Evolutionary conservation across 805 yeast species (phyloP).

Genomic region (Jamesozyma piceae): DNA sequence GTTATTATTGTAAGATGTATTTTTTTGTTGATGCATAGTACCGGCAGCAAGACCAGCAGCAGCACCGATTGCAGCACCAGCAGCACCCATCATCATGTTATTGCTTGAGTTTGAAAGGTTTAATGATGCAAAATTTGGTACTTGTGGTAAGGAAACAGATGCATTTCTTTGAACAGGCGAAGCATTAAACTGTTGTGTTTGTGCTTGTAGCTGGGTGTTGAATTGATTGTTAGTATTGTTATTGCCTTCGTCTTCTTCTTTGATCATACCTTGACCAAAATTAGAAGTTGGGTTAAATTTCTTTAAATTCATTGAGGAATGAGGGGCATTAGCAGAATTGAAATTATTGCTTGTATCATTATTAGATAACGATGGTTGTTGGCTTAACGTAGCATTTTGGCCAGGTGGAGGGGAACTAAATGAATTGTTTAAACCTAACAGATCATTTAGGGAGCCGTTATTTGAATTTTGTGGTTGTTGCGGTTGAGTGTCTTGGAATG

Average conservation of each 20-base stretch:
- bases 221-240: background rate
- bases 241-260: slow-evolving; percentile 22
- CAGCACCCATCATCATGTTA: slow-evolving; percentile 8
- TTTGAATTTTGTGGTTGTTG: slow-evolving; percentile 20
- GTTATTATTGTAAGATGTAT: slow-evolving; percentile 23
- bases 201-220: background rate
- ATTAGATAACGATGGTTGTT: slow-evolving; percentile 4
- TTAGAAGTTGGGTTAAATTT: slow-evolving; percentile 72
- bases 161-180: slow-evolving; percentile 36
- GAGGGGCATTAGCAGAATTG: slow-evolving; percentile 2
- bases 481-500: slow-evolving; percentile 14
- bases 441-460: slow-evolving; percentile 53
- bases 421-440: slow-evolving; percentile 49
- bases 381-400: slow-evolving; percentile 7
- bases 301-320: slow-evolving; percentile 24
- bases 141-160: slow-evolving; percentile 28
- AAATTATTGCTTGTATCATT: slow-evolving; percentile 9
- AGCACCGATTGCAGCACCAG: slow-evolving; percentile 14
- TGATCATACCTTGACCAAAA: slow-evolving; percentile 69
- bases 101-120: slow-evolving; percentile 1
- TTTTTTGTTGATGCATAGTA: background rate
- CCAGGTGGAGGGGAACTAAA: slow-evolving; percentile 33
- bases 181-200: slow-evolving; percentile 8
- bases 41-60: slow-evolving; percentile 11
- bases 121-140: slow-evolving; percentile 26